A percentile compares a stretch with the other conserved stretches of the same genome.
Conservation (phyloP, 202 grass and related monocot genomes). For the Setaria italica region DNA sequence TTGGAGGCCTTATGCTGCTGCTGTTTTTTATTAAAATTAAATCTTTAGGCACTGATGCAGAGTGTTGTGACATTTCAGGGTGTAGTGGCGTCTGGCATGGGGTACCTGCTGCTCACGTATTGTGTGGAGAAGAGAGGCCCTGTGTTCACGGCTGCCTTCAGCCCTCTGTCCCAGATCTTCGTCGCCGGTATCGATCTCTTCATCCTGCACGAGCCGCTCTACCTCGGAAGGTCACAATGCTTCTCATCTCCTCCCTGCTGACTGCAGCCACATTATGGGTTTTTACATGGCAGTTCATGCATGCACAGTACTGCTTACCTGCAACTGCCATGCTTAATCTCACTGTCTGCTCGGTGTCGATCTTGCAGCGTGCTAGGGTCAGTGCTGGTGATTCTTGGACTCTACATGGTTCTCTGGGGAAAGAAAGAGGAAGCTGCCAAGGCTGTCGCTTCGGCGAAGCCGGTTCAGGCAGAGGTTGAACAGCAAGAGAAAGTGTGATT, state of each 20-base stretch:
- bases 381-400: conserved; percentile 72
- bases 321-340: not conserved
- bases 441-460: conserved; percentile 38
- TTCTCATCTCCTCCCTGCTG: not conserved
- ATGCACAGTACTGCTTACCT: not conserved
- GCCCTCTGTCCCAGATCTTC: conserved; percentile 72
- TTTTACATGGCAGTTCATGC: not conserved
- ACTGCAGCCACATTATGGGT: too few species aligned
- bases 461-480: conserved; percentile 2
- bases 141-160: conserved; percentile 80
- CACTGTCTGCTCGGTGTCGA: conserved; percentile 11
- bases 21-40: too few species aligned
- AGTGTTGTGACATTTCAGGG: conserved; percentile 44
- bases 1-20: too few species aligned
- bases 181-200: conserved; percentile 66
- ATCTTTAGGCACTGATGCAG: not conserved
- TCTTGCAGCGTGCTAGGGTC: conserved; percentile 78
- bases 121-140: conserved; percentile 86
- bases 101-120: conserved; percentile 79
- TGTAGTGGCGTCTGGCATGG: conserved; percentile 63
- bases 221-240: conserved; percentile 65
- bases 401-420: conserved; percentile 91
- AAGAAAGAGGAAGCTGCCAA: conserved; percentile 64
- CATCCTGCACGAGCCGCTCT: conserved; percentile 72
- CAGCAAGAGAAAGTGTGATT: conserved; percentile 47